These are phyloP conservation scores for Globisporangium spiculum DNA, from an alignment of 352 stramenopile species.

Conservation along the genomic window DNA sequence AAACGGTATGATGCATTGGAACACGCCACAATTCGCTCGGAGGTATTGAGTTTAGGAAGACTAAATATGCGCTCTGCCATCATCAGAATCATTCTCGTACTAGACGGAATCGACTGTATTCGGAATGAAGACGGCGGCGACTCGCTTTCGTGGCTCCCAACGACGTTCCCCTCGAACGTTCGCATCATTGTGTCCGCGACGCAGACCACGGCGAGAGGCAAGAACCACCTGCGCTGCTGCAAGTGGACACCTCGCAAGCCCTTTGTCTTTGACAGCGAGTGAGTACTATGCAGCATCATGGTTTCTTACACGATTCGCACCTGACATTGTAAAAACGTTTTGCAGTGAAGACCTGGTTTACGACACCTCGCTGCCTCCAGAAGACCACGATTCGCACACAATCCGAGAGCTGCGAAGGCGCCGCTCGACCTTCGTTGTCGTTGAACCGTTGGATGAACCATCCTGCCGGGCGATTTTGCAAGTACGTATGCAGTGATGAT, in stretches of 20 bases:
- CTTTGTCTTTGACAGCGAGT: constrained; percentile 65
- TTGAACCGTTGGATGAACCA: constrained; percentile 62
- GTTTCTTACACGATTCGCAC: not conserved
- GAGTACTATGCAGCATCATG: constrained; percentile 10
- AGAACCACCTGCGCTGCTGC: constrained; percentile 34
- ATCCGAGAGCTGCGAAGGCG: constrained; percentile 70
- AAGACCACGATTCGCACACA: constrained; percentile 57
- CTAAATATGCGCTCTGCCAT: not conserved
- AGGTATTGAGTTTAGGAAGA: not conserved
- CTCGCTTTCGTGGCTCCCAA: constrained; percentile 83
- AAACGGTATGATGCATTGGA: constrained; percentile 24
- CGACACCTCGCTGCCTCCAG: constrained; percentile 40
- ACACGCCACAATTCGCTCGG: not conserved
- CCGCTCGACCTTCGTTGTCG: constrained; percentile 57
- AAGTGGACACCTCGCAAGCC: constrained; percentile 43
- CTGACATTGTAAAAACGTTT: not conserved
- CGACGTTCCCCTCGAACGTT: constrained; percentile 59
- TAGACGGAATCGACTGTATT: constrained; percentile 82
- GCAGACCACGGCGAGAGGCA: constrained; percentile 27
- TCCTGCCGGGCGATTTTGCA: constrained; percentile 63
- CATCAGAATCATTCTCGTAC: constrained; percentile 61
- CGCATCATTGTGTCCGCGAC: constrained; percentile 74
- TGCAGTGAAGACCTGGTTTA: constrained; percentile 64
- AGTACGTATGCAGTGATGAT: constrained; percentile 20
- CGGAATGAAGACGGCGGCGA: constrained; percentile 79